Percentiles rank a stretch among this genome's conserved stretches.
phyloP scores from a whole-genome alignment of 768 basidiomycete genomes.

The Pleurotus pulmonarius region DNA sequence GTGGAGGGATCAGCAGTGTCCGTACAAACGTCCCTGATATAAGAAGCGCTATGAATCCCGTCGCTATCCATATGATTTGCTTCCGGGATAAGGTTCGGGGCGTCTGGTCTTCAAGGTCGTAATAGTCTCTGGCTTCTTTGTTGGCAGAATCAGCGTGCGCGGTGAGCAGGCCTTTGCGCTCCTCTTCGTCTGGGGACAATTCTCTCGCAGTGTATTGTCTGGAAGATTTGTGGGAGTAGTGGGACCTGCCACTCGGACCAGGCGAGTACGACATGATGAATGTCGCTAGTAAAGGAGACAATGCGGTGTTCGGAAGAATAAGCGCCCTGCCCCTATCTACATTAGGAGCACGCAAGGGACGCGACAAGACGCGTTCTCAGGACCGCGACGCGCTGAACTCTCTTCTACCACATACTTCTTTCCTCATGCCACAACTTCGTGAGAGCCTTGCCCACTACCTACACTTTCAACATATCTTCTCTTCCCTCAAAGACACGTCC shows the following conservation, averaged over 20 bases:
- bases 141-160: constrained; percentile 16
- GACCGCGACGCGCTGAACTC: too few relatives aligned
- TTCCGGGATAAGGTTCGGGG: constrained; percentile 31
- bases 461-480: too few relatives aligned
- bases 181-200: constrained; percentile 21
- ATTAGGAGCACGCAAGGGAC: too few relatives aligned
- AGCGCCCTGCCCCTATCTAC: not conserved
- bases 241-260: not conserved
- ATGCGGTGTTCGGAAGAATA: too few relatives aligned
- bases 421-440: too few relatives aligned
- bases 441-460: too few relatives aligned
- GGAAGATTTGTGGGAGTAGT: not conserved
- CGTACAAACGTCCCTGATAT: constrained; percentile 38
- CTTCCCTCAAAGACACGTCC: too few relatives aligned
- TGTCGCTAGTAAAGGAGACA: not conserved
- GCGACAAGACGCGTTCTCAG: too few relatives aligned
- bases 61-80: constrained; percentile 34
- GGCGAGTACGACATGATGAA: not conserved
- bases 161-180: constrained; percentile 36
- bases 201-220: not conserved
- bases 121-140: constrained; percentile 10
- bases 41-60: constrained; percentile 36
- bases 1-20: constrained; percentile 26
- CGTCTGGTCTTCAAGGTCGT: constrained; percentile 19
- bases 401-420: too few relatives aligned